Conservation (phyloP, 805 yeast genomes). For the Alloascoidea hylecoeti region DNA sequence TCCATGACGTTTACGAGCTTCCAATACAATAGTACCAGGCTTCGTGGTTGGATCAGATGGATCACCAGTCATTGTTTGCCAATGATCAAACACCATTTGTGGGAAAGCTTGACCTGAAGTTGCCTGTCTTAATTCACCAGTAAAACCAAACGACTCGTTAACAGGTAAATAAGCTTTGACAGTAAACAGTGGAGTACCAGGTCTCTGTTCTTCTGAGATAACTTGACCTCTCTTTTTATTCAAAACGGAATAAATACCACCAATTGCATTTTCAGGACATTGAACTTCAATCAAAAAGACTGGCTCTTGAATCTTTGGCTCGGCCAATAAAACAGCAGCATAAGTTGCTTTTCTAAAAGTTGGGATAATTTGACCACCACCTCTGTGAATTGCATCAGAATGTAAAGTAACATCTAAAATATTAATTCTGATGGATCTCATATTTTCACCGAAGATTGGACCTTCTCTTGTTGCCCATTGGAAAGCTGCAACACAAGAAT, state of each 20-base stretch:
- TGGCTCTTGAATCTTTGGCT: conserved; percentile 99
- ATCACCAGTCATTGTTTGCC: conserved; percentile 86
- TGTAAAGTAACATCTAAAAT: conserved; percentile 97
- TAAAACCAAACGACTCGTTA: conserved; percentile 99
- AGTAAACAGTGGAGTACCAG: conserved; percentile 99
- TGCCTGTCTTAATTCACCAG: conserved; percentile 98
- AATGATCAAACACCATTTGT: conserved; percentile 99
- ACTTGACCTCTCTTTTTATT: conserved; percentile 99
- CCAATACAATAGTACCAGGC: conserved; percentile 51
- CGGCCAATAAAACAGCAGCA: conserved; percentile 96
- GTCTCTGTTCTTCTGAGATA: conserved; percentile 98
- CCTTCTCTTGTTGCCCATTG: conserved; percentile 99
- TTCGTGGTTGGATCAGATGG: conserved; percentile 75
- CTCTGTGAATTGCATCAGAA: conserved; percentile 99
- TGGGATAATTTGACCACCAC: conserved; percentile 99
- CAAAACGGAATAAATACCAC: conserved; percentile 99
- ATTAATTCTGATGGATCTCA: conserved; percentile 96
- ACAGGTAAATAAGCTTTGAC: conserved; percentile 99
- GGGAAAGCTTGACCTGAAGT: conserved; percentile 99
- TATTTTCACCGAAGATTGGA: conserved; percentile 93
- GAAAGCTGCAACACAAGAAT: conserved; percentile 99
- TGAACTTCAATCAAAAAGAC: conserved; percentile 98
- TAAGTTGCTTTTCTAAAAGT: conserved; percentile 99
- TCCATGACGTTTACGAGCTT: conserved; percentile 91
- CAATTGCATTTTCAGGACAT: conserved; percentile 98